phyloP scores from a whole-genome alignment of 805 yeast genomes.

The Wickerhamomyces canadensis region DNA sequence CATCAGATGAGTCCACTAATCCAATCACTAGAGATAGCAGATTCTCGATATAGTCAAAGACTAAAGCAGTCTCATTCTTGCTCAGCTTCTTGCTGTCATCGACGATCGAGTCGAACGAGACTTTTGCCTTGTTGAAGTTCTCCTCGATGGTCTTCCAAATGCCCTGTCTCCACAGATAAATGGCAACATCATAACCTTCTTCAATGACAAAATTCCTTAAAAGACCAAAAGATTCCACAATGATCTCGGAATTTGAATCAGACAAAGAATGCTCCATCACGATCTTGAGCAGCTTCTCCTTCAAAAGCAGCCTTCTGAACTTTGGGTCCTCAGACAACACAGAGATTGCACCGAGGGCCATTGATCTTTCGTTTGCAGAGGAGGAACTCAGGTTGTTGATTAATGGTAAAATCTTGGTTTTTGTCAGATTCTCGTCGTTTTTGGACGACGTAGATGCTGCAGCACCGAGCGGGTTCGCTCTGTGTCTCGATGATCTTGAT shows the following conservation, averaged over 20 bases:
- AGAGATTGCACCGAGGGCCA: constrained; percentile 71
- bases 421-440: constrained; percentile 43
- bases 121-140: constrained; percentile 45
- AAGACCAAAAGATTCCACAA: constrained; percentile 76
- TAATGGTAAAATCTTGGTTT: constrained; percentile 61
- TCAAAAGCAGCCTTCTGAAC: constrained; percentile 57
- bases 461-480: constrained; percentile 29
- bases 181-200: constrained; percentile 81
- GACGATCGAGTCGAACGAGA: constrained; percentile 40
- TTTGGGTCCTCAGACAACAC: constrained; percentile 64
- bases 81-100: constrained; percentile 18
- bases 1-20: constrained; percentile 58
- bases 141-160: constrained; percentile 59
- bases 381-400: constrained; percentile 57
- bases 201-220: constrained; percentile 76
- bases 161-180: constrained; percentile 70
- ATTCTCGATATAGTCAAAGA: constrained; percentile 70
- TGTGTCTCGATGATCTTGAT: constrained; percentile 42
- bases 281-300: constrained; percentile 63
- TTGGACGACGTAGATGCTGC: constrained; percentile 29
- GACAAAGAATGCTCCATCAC: constrained; percentile 59
- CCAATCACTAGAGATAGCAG: constrained; percentile 63
- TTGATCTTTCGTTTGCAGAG: constrained; percentile 65
- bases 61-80: constrained; percentile 40
- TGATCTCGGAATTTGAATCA: constrained; percentile 68